These are phyloP conservation scores for Monosporascus sp. DNA, from an alignment of 2,329 filamentous ascomycete species.

Conservation along the genomic window DNA sequence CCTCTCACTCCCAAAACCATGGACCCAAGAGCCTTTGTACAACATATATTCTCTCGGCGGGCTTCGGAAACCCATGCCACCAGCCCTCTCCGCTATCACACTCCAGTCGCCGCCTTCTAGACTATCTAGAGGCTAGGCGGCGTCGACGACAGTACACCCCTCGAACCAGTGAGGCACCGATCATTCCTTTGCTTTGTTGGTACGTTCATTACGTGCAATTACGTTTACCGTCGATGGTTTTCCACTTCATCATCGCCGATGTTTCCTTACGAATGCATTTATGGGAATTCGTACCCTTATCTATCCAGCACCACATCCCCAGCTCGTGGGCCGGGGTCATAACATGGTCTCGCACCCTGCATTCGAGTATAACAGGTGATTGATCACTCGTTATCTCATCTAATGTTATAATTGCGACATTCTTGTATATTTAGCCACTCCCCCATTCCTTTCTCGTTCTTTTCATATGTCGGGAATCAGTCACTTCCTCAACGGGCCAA, in stretches of 20 bases:
- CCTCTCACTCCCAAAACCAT: conserved; percentile 28
- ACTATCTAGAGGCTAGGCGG: conserved; percentile 2
- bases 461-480: background rate
- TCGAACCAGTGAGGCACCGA: conserved; percentile 1
- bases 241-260: background rate
- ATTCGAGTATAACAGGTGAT: background rate
- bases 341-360: background rate
- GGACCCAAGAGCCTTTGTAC: conserved; percentile 32
- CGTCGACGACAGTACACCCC: conserved; percentile 10
- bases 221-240: background rate
- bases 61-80: conserved; percentile 31
- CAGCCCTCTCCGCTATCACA: conserved; percentile 34
- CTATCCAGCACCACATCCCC: no score
- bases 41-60: conserved; percentile 37
- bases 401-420: background rate
- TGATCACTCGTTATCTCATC: background rate
- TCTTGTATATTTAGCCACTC: background rate
- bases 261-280: no score
- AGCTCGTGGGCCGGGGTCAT: background rate
- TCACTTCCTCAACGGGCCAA: background rate
- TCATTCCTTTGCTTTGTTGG: background rate
- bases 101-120: conserved; percentile 32
- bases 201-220: background rate
- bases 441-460: background rate
- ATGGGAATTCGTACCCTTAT: no score